phyloP scores from a whole-genome alignment of 2,329 filamentous ascomycete species.

The Diplodia corticola region DNA sequence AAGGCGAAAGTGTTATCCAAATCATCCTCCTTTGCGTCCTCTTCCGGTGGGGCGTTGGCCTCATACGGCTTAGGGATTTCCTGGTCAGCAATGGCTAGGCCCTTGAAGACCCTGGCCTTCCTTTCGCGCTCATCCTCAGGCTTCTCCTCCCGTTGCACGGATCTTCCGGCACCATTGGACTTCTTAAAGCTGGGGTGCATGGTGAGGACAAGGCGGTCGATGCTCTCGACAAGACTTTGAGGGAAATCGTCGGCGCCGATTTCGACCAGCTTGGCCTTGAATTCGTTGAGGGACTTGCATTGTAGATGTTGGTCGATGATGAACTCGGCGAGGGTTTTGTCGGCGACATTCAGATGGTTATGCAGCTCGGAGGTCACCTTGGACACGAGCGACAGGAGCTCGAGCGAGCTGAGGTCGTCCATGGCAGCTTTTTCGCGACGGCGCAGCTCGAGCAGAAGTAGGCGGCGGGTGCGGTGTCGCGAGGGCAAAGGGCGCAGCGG shows the following conservation, averaged over 20 bases:
- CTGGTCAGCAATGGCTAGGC: conserved; percentile 82
- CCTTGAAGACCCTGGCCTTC: conserved; percentile 87
- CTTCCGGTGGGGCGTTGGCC: conserved; percentile 35
- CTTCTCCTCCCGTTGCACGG: conserved; percentile 36
- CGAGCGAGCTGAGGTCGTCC: conserved; percentile 89
- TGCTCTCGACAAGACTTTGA: conserved; percentile 81
- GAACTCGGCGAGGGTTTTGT: conserved; percentile 96
- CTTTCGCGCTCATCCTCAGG: conserved; percentile 58
- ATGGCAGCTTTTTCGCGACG: conserved; percentile 49
- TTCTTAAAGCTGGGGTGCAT: conserved; percentile 89
- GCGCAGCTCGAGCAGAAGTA: not conserved
- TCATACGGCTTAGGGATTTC: conserved; percentile 56
- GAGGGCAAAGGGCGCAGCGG: not conserved
- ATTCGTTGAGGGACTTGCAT: conserved; percentile 68
- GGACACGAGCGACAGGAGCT: conserved; percentile 89
- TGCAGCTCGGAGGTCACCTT: conserved; percentile 93
- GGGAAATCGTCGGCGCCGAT: conserved; percentile 79
- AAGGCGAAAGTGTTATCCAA: conserved; percentile 93
- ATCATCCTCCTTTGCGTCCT: conserved; percentile 58
- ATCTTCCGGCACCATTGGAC: conserved; percentile 45
- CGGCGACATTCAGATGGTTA: conserved; percentile 87
- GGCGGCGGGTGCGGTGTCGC: not conserved
- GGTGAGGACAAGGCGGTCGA: conserved; percentile 83
- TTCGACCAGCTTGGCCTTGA: conserved; percentile 71
- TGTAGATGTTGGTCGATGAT: conserved; percentile 86